Evolutionary conservation across 768 basidiomycete genomes (phyloP), one percentile per base, ranked within the genome.

Genomic region (Mycena crocata): DNA sequence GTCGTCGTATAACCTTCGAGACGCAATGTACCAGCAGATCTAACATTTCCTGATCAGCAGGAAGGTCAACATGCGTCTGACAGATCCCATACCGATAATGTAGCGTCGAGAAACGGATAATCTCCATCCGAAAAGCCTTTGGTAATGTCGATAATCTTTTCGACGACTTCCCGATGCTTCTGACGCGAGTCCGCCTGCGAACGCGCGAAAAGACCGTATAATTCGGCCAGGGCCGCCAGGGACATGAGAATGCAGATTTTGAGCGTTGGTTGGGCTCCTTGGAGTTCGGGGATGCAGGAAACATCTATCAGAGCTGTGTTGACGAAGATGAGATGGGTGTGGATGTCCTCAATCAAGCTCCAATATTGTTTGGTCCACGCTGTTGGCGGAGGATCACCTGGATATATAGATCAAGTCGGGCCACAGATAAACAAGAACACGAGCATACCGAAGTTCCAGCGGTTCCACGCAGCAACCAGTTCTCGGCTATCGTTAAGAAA

Each of bases 291-390:
- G 21, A 66, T 68, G 37, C 28, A 68, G 5, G 62, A 57, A 1
- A 66, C 60, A 14, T 69, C 64, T 39, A 66, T 46, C 30, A 59
- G 9, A 12, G 40, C 34, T 2, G 69, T 54, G 34, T 59, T 57
- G 2, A 70, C 21, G 52, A 64, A 56, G 32, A n/a, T 37, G 42
- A 70, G 24, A 28, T 70, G 69, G 7, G 57, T 14, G n/a, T 67
- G 51, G 9, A 63, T 45, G 7, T 66, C 57, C 3, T 56, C 51
- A 46, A 70, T 52, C 3, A 70, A 23, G 28, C 35, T 23, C 44
- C 62, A 60, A 24, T 60, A 70, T 40, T 58, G 44, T 44, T 64
- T 56, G 10, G 56, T 59, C 69, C 69, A 70, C 17, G 50, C 48
- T 0, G 64, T 34, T 30, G 64, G 64, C 14, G 40, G 28, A 30